phyloP scores from a whole-genome alignment of 768 basidiomycete species.

The Tylopilus sp. region DNA sequence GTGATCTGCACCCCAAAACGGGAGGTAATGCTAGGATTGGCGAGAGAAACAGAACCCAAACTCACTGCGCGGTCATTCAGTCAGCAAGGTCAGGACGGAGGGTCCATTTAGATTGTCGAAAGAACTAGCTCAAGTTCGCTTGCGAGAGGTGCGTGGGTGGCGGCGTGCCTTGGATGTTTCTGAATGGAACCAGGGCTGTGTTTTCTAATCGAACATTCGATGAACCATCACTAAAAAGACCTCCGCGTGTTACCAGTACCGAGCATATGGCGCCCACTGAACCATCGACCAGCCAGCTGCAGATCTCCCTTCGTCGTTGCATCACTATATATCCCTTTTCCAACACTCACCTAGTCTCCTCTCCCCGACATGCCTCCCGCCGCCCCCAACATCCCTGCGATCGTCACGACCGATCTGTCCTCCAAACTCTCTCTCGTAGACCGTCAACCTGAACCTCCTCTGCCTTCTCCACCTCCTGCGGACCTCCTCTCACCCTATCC shows the following conservation, averaged over 20 bases:
- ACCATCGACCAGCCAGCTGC: neutral
- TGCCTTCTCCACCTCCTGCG: neutral
- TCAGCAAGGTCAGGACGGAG: neutral
- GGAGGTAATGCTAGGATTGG: conserved; percentile 10
- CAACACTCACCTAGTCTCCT: neutral
- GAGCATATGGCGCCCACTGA: neutral
- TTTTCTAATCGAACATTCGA: conserved; percentile 29
- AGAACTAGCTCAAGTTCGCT: neutral
- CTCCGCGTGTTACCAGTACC: neutral
- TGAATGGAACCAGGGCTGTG: conserved; percentile 27
- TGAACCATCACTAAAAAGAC: neutral
- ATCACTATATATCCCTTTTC: conserved; percentile 8
- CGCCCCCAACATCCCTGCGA: conserved; percentile 28
- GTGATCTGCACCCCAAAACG: conserved; percentile 26
- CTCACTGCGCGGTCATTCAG: neutral
- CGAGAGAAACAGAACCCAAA: neutral
- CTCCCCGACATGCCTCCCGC: conserved; percentile 18
- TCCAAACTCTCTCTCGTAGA: conserved; percentile 26
- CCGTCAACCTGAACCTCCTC: neutral
- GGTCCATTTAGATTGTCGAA: neutral
- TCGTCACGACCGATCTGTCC: conserved; percentile 35
- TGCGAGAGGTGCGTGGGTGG: conserved; percentile 5
- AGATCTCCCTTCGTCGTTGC: neutral
- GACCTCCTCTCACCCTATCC: conserved; percentile 26
- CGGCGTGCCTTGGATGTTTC: conserved; percentile 12